Conservation (phyloP, 164 flowering plant species). For the Taxillus chinensis region DNA sequence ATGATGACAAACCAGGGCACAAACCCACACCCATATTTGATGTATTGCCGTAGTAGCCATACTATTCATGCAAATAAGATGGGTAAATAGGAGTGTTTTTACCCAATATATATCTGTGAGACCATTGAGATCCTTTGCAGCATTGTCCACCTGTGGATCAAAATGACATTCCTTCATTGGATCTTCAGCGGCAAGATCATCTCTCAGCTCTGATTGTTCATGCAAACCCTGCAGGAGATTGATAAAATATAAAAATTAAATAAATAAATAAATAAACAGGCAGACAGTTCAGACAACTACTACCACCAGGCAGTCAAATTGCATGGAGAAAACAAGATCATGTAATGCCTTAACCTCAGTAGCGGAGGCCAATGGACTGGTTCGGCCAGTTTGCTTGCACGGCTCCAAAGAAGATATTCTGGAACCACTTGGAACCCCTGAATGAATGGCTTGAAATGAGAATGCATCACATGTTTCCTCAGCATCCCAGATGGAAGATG, state of each 20-base stretch:
- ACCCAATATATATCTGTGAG: slow-evolving; percentile 89
- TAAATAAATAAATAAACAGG: too few species aligned
- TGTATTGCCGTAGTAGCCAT: too few species aligned
- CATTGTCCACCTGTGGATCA: slow-evolving; percentile 22
- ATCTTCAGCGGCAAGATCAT: slow-evolving; percentile 18
- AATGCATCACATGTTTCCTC: slow-evolving; percentile 98
- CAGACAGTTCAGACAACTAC: slow-evolving; percentile 28
- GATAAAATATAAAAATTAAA: too few species aligned
- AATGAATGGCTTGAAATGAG: slow-evolving; percentile 33
- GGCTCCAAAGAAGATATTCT: slow-evolving; percentile 19
- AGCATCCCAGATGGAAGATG: slow-evolving; percentile 80
- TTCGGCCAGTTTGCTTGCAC: slow-evolving; percentile 11
- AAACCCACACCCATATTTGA: too few species aligned
- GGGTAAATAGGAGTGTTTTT: slow-evolving; percentile 5
- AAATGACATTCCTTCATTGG: slow-evolving; percentile 20
- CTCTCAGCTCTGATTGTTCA: not conserved
- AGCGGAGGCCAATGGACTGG: slow-evolving; percentile 16
- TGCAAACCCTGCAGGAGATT: too few species aligned
- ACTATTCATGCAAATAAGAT: too few species aligned
- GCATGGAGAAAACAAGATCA: not conserved
- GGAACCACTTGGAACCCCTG: slow-evolving; percentile 14
- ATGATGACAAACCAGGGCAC: too few species aligned
- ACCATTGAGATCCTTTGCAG: slow-evolving; percentile 33
- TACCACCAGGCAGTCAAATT: not conserved
- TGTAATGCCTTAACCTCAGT: slow-evolving; percentile 34